phyloP scores from a whole-genome alignment of 495 filamentous ascomycete species.

The Xylaria scruposa region DNA sequence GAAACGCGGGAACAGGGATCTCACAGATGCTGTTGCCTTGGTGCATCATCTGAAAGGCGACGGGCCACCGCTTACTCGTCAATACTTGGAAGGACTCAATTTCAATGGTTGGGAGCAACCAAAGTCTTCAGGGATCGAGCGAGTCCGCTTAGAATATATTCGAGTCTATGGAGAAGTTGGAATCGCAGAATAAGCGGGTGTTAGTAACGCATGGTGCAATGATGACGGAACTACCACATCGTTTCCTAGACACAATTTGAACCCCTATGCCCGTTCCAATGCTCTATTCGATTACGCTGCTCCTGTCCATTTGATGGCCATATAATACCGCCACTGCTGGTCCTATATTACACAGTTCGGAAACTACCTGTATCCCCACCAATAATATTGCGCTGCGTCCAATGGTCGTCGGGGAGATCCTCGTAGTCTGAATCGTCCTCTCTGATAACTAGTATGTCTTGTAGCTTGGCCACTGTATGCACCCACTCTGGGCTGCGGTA shows the following conservation, averaged over 20 bases:
- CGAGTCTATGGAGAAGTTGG: conserved; percentile 16
- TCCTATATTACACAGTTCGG: conserved; percentile 7
- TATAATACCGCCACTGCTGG: neutral
- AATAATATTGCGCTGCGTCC: conserved; percentile 16
- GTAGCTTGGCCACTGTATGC: neutral
- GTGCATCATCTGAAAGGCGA: conserved; percentile 17
- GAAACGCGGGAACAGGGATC: conserved; percentile 5
- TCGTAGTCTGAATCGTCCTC: neutral
- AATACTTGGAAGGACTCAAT: conserved; percentile 16
- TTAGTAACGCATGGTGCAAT: no score
- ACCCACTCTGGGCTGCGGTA: conserved; percentile 26
- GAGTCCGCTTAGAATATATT: conserved; percentile 12
- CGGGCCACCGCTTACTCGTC: conserved; percentile 11
- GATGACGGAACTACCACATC: neutral
- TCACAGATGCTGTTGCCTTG: conserved; percentile 22
- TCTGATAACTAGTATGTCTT: conserved; percentile 12
- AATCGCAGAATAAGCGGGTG: neutral
- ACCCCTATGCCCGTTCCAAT: neutral
- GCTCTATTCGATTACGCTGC: neutral
- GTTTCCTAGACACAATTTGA: neutral
- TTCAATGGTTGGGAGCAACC: conserved; percentile 23
- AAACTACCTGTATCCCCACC: conserved; percentile 7
- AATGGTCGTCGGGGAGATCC: conserved; percentile 8
- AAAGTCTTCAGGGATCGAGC: conserved; percentile 15
- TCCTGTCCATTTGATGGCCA: neutral